A percentile compares a stretch with the other conserved stretches of the same genome.
Conservation (phyloP, 352 stramenopile genomes). For the Phytophthora fragariae region DNA sequence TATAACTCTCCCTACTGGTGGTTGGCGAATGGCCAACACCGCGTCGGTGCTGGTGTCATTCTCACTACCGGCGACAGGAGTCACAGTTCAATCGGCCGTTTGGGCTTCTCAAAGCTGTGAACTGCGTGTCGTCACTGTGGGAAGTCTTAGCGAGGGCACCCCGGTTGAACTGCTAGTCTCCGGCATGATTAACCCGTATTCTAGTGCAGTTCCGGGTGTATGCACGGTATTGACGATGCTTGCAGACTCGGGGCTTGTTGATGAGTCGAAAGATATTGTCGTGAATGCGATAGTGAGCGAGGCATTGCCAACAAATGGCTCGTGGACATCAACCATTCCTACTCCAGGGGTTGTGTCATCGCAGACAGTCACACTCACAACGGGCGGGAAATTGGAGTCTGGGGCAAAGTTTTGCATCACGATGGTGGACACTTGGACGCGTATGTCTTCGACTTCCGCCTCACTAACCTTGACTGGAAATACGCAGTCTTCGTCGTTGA, state of each 20-base stretch:
- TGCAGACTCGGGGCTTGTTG: constrained; percentile 53
- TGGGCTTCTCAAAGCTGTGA: constrained; percentile 42
- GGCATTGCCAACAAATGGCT: constrained; percentile 30
- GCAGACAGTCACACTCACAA: constrained; percentile 50
- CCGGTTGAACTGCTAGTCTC: constrained; percentile 50
- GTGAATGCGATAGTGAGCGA: constrained; percentile 56
- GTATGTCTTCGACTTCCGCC: constrained; percentile 41
- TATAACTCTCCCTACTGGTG: constrained; percentile 44
- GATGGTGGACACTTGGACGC: constrained; percentile 43
- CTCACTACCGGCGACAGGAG: constrained; percentile 34
- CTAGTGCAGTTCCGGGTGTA: constrained; percentile 13
- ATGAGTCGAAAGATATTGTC: constrained; percentile 48
- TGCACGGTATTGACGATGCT: constrained; percentile 51
- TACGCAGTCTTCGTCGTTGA: constrained; percentile 9
- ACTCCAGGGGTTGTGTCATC: constrained; percentile 62
- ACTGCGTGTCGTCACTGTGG: constrained; percentile 48
- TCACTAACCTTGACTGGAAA: constrained; percentile 25
- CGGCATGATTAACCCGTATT: constrained; percentile 66
- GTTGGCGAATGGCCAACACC: constrained; percentile 45
- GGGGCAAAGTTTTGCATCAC: constrained; percentile 52
- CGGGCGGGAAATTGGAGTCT: constrained; percentile 50
- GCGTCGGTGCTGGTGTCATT: constrained; percentile 39
- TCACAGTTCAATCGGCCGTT: constrained; percentile 38
- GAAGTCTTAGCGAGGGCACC: constrained; percentile 47
- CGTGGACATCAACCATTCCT: constrained; percentile 46